Evolutionary conservation across 83 land plant genomes (phyloP).

Genomic region (Picea abies): DNA sequence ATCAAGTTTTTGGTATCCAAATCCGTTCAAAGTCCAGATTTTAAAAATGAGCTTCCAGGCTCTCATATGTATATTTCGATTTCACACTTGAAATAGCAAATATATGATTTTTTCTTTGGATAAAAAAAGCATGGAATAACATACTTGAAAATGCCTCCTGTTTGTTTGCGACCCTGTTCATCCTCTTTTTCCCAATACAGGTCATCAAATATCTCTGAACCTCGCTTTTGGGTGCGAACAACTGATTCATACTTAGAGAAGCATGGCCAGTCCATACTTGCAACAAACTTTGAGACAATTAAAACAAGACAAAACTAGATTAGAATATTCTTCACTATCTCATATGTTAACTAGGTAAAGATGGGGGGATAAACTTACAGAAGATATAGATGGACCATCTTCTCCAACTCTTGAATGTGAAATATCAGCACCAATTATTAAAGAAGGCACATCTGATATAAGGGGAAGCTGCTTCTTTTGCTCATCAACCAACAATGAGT

Average conservation of each 20-base stretch:
- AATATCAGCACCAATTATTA: constrained; percentile 37
- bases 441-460: constrained; percentile 26
- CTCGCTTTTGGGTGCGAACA: constrained; percentile 24
- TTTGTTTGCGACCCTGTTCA: constrained; percentile 20
- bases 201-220: constrained; percentile 25
- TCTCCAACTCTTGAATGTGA: constrained; percentile 40
- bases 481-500: constrained; percentile 25
- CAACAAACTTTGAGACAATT: constrained; percentile 23
- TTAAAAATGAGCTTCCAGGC: no score
- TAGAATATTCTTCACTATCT: not conserved
- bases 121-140: no score
- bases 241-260: constrained; percentile 34
- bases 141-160: constrained; percentile 35
- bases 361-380: constrained; percentile 11
- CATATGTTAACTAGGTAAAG: not conserved
- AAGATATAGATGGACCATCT: constrained; percentile 22
- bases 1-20: no score
- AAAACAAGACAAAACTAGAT: not conserved
- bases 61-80: no score
- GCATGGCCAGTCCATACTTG: constrained; percentile 37
- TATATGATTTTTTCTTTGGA: no score
- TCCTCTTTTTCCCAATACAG: constrained; percentile 36
- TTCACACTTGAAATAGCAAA: no score
- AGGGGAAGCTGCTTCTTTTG: constrained; percentile 15
- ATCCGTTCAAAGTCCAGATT: no score